Base-by-base conservation (phyloP, 768 basidiomycete genomes). In the Russula emetica region DNA sequence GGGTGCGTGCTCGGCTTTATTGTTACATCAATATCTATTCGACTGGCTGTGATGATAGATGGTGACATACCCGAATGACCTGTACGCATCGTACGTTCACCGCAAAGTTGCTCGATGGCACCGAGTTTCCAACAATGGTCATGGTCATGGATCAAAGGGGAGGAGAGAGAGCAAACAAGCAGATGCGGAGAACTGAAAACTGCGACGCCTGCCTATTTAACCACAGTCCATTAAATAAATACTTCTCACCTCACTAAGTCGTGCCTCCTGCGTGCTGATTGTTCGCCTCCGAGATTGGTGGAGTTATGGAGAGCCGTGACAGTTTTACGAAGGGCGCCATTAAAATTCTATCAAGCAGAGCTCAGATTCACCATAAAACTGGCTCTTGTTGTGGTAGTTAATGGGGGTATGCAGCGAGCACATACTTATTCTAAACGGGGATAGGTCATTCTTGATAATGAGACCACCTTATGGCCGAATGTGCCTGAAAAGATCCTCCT, bases 21-120 rank as follows among this genome's bases (percentile, higher is more conserved):
- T 40, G 28, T 13, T 38, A 22, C 18, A 47, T n/a, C 14, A 52
- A 32, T 51, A 10, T 51, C n/a, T 52, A 34, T 45, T 30, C n/a
- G 7, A 51, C 9, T 13, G 11, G 24, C 30, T 45, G 14, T 22
- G n/a, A 24, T 24, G 32, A 13, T 6, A 20, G 44, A 45, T 9
- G 11, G 18, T 2, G 26, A 51, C 63, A 1, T 24, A 64, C 63
- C 45, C 26, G 52, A 44, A 64, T 32, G 30, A 50, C 45, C 30
- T 60, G 63, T 18, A 64, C 45, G 45, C 63, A 64, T 32, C 63
- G 58, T 30, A 64, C 63, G 22, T 64, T 64, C 53, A 64, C 58
- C 4, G 40, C 44, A 42, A 49, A 59, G 4, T 47, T n/a, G 6
- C 36, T 28, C 9, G n/a, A 32, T n/a, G 53, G 38, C 14, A n/a